Conservation (phyloP, 108 stramenopile genomes). For the Pseudonitzschia pungens region DNA sequence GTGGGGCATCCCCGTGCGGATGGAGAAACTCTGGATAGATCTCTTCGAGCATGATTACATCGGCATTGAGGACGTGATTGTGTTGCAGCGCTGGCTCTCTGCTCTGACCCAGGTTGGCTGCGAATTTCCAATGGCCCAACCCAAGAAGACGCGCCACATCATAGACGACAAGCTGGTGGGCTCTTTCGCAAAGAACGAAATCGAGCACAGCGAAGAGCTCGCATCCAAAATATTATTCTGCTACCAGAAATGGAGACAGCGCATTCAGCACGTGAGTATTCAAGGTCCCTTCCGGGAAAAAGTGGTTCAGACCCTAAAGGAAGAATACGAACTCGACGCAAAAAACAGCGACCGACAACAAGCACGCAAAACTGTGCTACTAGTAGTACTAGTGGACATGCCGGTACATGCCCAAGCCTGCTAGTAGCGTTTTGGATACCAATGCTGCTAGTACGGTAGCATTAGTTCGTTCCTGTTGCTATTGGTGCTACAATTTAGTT, state of each 20-base stretch:
- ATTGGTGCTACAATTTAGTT: too few relatives aligned
- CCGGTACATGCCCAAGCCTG: too few relatives aligned
- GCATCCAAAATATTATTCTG: neutral
- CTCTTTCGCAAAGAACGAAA: neutral
- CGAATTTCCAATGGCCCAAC: conserved; percentile 17
- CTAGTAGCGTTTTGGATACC: too few relatives aligned
- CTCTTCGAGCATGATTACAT: conserved; percentile 53
- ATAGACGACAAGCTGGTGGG: neutral
- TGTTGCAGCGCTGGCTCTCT: conserved; percentile 46
- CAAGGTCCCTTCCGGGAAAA: neutral
- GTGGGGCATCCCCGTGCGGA: conserved; percentile 8
- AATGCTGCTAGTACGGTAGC: too few relatives aligned
- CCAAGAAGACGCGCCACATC: neutral
- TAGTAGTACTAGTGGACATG: too few relatives aligned
- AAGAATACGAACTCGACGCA: neutral
- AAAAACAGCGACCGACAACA: too few relatives aligned
- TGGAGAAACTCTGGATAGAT: conserved; percentile 43
- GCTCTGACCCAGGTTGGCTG: conserved; percentile 37
- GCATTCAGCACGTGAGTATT: neutral
- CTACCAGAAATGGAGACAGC: neutral
- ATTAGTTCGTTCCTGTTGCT: too few relatives aligned
- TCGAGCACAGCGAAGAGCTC: neutral
- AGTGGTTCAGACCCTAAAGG: neutral
- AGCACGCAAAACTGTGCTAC: too few relatives aligned
- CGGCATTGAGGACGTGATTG: conserved; percentile 15